Percentiles rank a stretch among this genome's conserved stretches.
phyloP scores from a whole-genome alignment of 106 monocot genomes.

The Triglochin maritima region DNA sequence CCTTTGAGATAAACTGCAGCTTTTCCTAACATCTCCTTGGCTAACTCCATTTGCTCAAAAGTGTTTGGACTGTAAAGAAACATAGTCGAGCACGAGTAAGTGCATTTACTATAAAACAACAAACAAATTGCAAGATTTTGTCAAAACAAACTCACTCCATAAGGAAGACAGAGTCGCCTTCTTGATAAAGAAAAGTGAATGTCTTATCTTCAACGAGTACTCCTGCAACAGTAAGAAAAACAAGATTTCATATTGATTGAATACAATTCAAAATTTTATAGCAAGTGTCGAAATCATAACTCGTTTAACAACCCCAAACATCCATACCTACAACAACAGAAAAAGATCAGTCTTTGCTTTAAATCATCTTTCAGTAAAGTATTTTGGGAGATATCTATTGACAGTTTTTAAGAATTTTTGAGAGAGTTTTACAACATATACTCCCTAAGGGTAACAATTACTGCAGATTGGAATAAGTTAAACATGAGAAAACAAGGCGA shows the following conservation, averaged over 20 bases:
- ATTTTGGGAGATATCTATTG: too few relatives aligned
- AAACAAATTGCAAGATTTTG: not conserved
- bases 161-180: slow-evolving; percentile 57
- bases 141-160: slow-evolving; percentile 72
- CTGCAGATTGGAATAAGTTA: too few relatives aligned
- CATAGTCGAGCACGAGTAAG: slow-evolving; percentile 1
- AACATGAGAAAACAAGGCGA: too few relatives aligned
- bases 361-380: too few relatives aligned
- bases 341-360: too few relatives aligned
- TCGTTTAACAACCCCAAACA: too few relatives aligned
- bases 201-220: slow-evolving; percentile 91
- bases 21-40: slow-evolving; percentile 83
- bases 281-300: too few relatives aligned
- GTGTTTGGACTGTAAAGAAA: slow-evolving; percentile 53
- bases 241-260: not conserved
- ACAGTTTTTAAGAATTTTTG: too few relatives aligned
- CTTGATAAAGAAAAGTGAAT: slow-evolving; percentile 69
- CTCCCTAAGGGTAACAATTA: too few relatives aligned
- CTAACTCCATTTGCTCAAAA: slow-evolving; percentile 85
- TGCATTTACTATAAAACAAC: not conserved
- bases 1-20: slow-evolving; percentile 79
- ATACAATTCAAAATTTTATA: too few relatives aligned
- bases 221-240: slow-evolving; percentile 27
- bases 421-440: too few relatives aligned
- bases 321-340: too few relatives aligned